A percentile compares a stretch with the other conserved stretches of the same genome.
These are phyloP conservation scores for Clarireedia sp. DNA, from an alignment of 2,329 filamentous ascomycete species.

Conservation along the genomic window DNA sequence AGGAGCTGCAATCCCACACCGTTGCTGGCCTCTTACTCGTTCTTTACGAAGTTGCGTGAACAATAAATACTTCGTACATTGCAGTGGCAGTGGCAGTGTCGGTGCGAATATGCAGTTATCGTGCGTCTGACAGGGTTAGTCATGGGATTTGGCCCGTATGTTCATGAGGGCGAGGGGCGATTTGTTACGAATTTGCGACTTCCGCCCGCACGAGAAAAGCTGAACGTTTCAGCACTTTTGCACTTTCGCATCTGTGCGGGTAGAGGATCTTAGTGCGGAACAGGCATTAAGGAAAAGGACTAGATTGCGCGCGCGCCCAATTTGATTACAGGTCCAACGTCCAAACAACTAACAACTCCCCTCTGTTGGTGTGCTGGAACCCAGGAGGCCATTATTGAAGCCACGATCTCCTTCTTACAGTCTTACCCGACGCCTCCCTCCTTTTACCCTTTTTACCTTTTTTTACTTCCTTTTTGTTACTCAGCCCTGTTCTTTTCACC, in stretches of 20 bases:
- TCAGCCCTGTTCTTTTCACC: conserved; percentile 4
- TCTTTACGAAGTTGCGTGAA: not conserved
- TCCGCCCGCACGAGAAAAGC: not conserved
- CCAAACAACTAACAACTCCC: not conserved
- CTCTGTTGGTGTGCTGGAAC: not conserved
- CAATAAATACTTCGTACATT: not conserved
- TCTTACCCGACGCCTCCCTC: not conserved
- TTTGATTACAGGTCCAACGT: not conserved
- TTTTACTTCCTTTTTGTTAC: not conserved
- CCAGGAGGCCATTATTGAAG: conserved; percentile 7
- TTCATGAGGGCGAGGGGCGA: not conserved
- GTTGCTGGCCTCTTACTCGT: not conserved
- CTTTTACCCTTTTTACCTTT: no score
- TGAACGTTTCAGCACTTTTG: not conserved
- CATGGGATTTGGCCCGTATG: not conserved
- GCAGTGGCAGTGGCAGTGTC: conserved; percentile 5
- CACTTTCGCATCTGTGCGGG: not conserved
- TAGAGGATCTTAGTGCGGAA: no score
- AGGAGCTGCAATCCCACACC: no score
- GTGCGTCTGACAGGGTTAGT: not conserved
- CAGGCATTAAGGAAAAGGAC: no score
- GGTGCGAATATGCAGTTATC: not conserved
- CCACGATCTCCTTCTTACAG: conserved; percentile 12
- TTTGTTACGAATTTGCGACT: not conserved
- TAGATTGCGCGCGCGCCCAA: not conserved